Evolutionary conservation across 108 stramenopile genomes (phyloP).

Genomic region (Cyclotella choctawhatcheeana): DNA sequence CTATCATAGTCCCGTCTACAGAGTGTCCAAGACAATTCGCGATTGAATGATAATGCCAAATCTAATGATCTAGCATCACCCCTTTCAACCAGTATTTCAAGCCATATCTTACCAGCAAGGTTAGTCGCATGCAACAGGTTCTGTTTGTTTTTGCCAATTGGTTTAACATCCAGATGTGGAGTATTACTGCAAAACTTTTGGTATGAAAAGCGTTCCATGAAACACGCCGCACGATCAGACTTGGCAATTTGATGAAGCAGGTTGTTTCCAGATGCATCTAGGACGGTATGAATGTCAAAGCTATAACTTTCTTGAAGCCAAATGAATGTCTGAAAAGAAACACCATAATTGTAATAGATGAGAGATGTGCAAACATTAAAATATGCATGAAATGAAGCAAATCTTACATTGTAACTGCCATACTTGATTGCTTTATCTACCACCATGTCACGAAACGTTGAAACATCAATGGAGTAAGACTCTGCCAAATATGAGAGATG

Average conservation of each 20-base stretch:
- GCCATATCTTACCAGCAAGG: conserved; percentile 12
- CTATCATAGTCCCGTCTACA: not conserved
- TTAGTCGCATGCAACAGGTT: not conserved
- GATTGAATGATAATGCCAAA: not conserved
- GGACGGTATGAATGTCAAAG: conserved; percentile 1
- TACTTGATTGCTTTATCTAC: conserved; percentile 19
- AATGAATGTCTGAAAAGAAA: not conserved
- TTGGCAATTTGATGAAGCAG: conserved; percentile 20
- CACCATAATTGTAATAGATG: too few relatives aligned
- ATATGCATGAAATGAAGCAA: too few relatives aligned
- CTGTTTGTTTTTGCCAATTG: not conserved
- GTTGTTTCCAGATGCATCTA: conserved; percentile 10
- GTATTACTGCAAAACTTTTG: not conserved
- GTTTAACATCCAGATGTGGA: not conserved
- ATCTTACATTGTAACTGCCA: conserved; percentile 15
- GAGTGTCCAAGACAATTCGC: not conserved
- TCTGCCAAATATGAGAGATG: conserved; percentile 5
- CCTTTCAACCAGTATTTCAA: conserved; percentile 11
- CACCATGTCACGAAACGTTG: conserved; percentile 9
- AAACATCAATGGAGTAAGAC: conserved; percentile 14
- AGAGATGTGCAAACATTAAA: too few relatives aligned
- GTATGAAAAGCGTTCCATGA: not conserved
- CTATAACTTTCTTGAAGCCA: conserved; percentile 16
- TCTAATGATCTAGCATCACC: conserved; percentile 20
- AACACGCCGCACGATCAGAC: conserved; percentile 10